Evolutionary conservation across 2,329 filamentous ascomycete species (phyloP).

Genomic region (Beauveria sp.): DNA sequence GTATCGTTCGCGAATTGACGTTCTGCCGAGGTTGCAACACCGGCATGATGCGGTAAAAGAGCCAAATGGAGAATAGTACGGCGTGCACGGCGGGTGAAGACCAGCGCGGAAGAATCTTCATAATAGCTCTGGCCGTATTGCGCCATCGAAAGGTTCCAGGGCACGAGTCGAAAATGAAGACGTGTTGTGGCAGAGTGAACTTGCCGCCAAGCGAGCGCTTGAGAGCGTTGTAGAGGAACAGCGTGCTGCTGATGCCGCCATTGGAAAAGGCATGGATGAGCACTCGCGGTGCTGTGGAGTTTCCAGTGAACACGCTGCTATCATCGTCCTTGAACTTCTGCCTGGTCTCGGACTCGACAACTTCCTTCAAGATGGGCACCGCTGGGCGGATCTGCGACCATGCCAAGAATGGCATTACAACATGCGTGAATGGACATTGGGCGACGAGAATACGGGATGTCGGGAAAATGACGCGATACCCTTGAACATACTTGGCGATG

Average conservation of each 20-base stretch:
- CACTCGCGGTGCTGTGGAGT: constrained; percentile 19
- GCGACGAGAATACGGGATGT: constrained; percentile 38
- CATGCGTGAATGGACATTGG: constrained; percentile 30
- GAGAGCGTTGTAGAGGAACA: constrained; percentile 29
- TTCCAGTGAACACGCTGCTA: not conserved
- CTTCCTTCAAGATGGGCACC: constrained; percentile 29
- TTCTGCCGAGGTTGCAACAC: constrained; percentile 23
- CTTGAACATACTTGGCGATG: constrained; percentile 42
- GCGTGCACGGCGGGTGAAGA: constrained; percentile 27
- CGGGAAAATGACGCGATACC: constrained; percentile 38
- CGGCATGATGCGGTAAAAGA: constrained; percentile 22
- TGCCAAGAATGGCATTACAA: constrained; percentile 25
- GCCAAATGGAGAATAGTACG: constrained; percentile 25
- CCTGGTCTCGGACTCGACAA: constrained; percentile 17
- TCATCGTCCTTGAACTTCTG: constrained; percentile 11
- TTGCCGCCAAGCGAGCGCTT: constrained; percentile 16
- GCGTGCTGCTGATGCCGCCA: constrained; percentile 38
- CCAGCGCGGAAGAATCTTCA: constrained; percentile 26
- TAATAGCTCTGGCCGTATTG: constrained; percentile 32
- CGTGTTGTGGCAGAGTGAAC: constrained; percentile 24
- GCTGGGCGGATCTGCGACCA: constrained; percentile 30
- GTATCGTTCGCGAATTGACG: constrained; percentile 29
- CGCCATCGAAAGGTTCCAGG: constrained; percentile 37
- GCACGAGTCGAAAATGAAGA: constrained; percentile 8
- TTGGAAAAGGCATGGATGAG: constrained; percentile 46